A percentile compares a stretch with the other conserved stretches of the same genome.
Evolutionary conservation across 257 asterid species (phyloP).

Genomic region (Ajuga chamaepitys): DNA sequence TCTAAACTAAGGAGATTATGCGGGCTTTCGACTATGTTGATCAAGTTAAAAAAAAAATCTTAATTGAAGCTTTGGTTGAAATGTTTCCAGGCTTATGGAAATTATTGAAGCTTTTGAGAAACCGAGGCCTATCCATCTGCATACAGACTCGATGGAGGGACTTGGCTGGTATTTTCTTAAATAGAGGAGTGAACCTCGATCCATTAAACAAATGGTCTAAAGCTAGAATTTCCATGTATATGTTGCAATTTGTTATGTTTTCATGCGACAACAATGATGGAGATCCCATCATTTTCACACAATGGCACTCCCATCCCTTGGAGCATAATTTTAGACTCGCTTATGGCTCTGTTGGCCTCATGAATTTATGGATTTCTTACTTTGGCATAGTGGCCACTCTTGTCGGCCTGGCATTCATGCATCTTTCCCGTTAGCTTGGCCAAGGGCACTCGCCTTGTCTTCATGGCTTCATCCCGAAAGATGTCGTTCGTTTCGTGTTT

Average conservation of each 20-base stretch:
- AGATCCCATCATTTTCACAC: too few relatives aligned
- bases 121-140: conserved; percentile 81
- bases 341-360: too few relatives aligned
- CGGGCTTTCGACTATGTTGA: conserved; percentile 46
- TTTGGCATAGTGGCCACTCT: too few relatives aligned
- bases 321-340: too few relatives aligned
- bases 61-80: conserved; percentile 74
- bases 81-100: conserved; percentile 88
- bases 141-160: conserved; percentile 94
- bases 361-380: too few relatives aligned
- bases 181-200: conserved; percentile 95
- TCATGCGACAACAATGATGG: too few relatives aligned
- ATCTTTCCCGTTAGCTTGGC: too few relatives aligned
- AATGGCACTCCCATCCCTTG: too few relatives aligned
- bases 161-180: conserved; percentile 84
- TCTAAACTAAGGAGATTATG: conserved; percentile 78
- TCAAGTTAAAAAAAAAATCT: conserved; percentile 66
- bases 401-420: too few relatives aligned
- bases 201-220: conserved; percentile 98
- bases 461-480: too few relatives aligned
- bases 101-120: conserved; percentile 93
- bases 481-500: too few relatives aligned
- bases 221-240: conserved; percentile 33
- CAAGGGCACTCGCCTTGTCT: too few relatives aligned
- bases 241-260: not conserved